Percentiles rank a stretch among this genome's conserved stretches.
Evolutionary conservation across 139 green algal species (phyloP).

Genomic region (Chlorella sp.): DNA sequence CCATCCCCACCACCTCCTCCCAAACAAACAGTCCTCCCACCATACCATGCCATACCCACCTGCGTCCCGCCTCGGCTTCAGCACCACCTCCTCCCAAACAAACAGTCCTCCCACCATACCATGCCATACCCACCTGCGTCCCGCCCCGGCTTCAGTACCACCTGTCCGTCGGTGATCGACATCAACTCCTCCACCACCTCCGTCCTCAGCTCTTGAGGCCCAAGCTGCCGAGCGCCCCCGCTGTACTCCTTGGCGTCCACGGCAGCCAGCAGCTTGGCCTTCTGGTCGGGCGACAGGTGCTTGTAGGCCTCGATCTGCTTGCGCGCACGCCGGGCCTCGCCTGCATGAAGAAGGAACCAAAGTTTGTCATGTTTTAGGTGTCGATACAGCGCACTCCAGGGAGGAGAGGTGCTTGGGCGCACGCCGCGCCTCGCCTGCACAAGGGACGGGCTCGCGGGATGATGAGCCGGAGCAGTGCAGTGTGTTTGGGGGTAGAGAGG

Average conservation of each 20-base stretch:
- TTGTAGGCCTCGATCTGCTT: conserved; percentile 72
- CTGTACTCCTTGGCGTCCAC: conserved; percentile 48
- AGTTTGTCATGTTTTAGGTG: no score
- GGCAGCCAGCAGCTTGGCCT: conserved; percentile 70
- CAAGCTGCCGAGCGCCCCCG: neutral
- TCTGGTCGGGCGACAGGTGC: conserved; percentile 76
- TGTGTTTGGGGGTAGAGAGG: neutral
- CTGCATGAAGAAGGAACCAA: no score
- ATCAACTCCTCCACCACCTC: conserved; percentile 92
- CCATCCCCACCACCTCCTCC: no score
- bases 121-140: conserved; percentile 31
- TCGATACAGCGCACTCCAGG: no score
- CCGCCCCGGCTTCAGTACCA: conserved; percentile 49
- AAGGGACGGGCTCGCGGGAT: no score
- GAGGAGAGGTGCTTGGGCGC: conserved; percentile 66
- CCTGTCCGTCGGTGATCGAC: conserved; percentile 90
- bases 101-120: no score
- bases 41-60: no score
- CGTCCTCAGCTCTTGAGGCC: conserved; percentile 42
- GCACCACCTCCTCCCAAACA: neutral
- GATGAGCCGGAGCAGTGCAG: neutral
- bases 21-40: no score
- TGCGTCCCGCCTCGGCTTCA: conserved; percentile 36
- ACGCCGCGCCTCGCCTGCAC: neutral
- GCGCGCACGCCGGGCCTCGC: conserved; percentile 32